These are phyloP conservation scores for Tranzscheliella williamsii DNA, from an alignment of 1,284 basidiomycete genomes.

Conservation along the genomic window DNA sequence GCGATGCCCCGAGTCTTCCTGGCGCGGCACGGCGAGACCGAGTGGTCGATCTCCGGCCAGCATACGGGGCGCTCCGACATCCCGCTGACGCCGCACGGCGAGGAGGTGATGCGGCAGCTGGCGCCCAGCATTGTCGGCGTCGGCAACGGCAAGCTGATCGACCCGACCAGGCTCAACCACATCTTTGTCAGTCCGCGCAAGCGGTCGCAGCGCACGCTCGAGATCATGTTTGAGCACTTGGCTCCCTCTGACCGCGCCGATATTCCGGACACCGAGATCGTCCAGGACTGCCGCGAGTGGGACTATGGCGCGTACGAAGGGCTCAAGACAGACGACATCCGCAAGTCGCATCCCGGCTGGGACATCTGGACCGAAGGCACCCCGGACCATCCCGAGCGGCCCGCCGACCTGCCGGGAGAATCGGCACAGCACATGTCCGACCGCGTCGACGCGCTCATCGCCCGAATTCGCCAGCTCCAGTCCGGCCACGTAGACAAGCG, in stretches of 20 bases:
- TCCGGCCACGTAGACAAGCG: conserved; percentile 42
- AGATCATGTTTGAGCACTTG: conserved; percentile 48
- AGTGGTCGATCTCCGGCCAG: conserved; percentile 57
- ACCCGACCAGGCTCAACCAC: conserved; percentile 45
- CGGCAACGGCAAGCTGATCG: conserved; percentile 44
- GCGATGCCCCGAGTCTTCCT: conserved; percentile 57
- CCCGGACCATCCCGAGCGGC: conserved; percentile 43
- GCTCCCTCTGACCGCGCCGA: conserved; percentile 13
- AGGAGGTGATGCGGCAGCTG: conserved; percentile 48
- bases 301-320: conserved; percentile 60
- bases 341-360: conserved; percentile 47
- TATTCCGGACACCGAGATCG: conserved; percentile 34
- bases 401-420: conserved; percentile 51
- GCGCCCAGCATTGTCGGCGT: conserved; percentile 49
- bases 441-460: conserved; percentile 52
- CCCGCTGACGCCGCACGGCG: conserved; percentile 51
- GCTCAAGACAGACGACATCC: conserved; percentile 52
- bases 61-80: conserved; percentile 59
- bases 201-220: conserved; percentile 47
- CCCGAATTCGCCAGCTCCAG: conserved; percentile 45
- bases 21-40: conserved; percentile 58
- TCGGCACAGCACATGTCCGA: conserved; percentile 49
- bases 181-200: conserved; percentile 50
- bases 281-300: conserved; percentile 57
- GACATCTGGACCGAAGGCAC: conserved; percentile 57